Evolutionary conservation across 257 asterid species (phyloP).

Genomic region (Craterostigma plantagineum): DNA sequence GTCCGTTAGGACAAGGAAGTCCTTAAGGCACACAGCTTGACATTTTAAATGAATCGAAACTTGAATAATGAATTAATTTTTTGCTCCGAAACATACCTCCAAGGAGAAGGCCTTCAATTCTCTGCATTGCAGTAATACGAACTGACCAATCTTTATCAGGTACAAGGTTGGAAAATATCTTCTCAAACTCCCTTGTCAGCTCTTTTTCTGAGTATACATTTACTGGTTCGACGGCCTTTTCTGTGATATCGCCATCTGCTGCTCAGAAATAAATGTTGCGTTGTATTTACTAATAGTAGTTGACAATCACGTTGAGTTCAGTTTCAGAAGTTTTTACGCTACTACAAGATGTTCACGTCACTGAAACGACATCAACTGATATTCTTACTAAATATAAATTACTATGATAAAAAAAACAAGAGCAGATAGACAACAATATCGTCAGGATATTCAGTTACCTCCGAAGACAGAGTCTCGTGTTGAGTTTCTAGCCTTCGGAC

Average conservation of each 20-base stretch:
- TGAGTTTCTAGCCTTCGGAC: constrained; percentile 78
- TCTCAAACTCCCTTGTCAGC: constrained; percentile 87
- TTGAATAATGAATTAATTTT: no score
- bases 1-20: no score
- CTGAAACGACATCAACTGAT: no score
- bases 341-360: no score
- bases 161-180: constrained; percentile 72
- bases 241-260: constrained; percentile 87
- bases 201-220: constrained; percentile 94
- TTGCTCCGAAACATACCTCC: constrained; percentile 47
- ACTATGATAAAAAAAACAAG: no score
- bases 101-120: constrained; percentile 78
- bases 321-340: no score
- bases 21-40: no score
- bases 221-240: constrained; percentile 84
- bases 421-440: not conserved
- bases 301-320: no score
- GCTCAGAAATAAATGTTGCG: constrained; percentile 9
- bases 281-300: no score
- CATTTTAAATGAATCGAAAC: no score
- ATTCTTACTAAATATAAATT: no score
- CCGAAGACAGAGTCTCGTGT: constrained; percentile 86
- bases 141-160: constrained; percentile 99
- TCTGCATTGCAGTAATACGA: constrained; percentile 92
- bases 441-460: constrained; percentile 40